Evolutionary conservation across 2,329 filamentous ascomycete species (phyloP).

Genomic region (Metarhizium guizhouense): DNA sequence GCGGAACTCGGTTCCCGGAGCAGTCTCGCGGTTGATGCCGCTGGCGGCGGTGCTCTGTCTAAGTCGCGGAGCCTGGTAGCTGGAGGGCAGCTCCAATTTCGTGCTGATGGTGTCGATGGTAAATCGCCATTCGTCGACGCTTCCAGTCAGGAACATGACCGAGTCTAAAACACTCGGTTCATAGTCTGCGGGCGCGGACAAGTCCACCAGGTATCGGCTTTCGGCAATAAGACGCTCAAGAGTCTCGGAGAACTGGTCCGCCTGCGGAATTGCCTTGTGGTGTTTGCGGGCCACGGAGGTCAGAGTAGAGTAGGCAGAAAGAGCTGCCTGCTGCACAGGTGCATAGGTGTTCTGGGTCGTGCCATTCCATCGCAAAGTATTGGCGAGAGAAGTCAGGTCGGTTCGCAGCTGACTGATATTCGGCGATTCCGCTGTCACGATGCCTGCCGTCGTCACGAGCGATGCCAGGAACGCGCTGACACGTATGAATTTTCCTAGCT

Average conservation of each 20-base stretch:
- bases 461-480: no score
- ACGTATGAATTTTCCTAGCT: no score
- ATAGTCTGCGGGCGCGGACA: constrained; percentile 1
- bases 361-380: neutral
- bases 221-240: constrained; percentile 3
- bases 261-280: neutral
- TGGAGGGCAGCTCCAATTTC: constrained; percentile 1
- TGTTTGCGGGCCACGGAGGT: neutral
- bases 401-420: no score
- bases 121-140: constrained; percentile 7
- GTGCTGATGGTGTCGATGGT: constrained; percentile 2
- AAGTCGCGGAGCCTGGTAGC: neutral
- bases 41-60: neutral
- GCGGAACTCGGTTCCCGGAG: constrained; percentile 5
- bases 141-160: constrained; percentile 1
- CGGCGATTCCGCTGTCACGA: no score
- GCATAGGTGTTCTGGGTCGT: neutral
- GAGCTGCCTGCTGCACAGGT: neutral
- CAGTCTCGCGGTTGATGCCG: neutral
- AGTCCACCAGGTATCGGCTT: neutral
- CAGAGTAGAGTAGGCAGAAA: neutral
- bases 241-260: neutral
- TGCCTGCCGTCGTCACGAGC: no score
- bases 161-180: neutral
- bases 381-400: no score